These are phyloP conservation scores for Thermoascus crustaceus DNA, from an alignment of 2,329 filamentous ascomycete genomes.

Conservation along the genomic window DNA sequence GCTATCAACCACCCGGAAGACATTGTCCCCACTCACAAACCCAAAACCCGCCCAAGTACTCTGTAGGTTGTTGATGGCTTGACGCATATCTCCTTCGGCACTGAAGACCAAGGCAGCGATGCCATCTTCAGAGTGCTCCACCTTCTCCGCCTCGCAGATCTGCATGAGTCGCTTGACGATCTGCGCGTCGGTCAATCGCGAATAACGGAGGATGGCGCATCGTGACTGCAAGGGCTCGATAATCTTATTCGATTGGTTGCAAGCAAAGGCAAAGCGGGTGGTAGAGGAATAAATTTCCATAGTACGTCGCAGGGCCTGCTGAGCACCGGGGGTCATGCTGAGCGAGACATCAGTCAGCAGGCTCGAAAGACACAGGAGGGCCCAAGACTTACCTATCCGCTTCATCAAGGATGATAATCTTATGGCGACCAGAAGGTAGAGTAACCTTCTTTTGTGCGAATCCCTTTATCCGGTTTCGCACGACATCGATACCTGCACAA, in stretches of 20 bases:
- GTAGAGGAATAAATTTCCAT: constrained; percentile 99
- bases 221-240: constrained; percentile 97
- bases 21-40: constrained; percentile 95
- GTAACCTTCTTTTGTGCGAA: constrained; percentile 99
- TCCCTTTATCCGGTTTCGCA: constrained; percentile 93
- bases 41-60: constrained; percentile 89
- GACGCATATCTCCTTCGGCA: constrained; percentile 96
- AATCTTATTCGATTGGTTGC: constrained; percentile 98
- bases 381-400: constrained; percentile 59
- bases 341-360: background rate
- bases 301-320: constrained; percentile 86
- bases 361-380: background rate
- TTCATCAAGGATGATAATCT: constrained; percentile 95
- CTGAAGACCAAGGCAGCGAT: constrained; percentile 94
- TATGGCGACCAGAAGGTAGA: constrained; percentile 79
- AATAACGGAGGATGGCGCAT: constrained; percentile 91
- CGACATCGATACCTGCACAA: constrained; percentile 79
- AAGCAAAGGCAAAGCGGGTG: constrained; percentile 94
- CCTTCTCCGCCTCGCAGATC: constrained; percentile 85
- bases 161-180: constrained; percentile 85
- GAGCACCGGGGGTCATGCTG: constrained; percentile 89
- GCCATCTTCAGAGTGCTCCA: constrained; percentile 86
- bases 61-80: constrained; percentile 97
- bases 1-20: constrained; percentile 94
- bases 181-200: constrained; percentile 83